Evolutionary conservation across 306 rosid genomes (phyloP).

Genomic region (Morella rubra): DNA sequence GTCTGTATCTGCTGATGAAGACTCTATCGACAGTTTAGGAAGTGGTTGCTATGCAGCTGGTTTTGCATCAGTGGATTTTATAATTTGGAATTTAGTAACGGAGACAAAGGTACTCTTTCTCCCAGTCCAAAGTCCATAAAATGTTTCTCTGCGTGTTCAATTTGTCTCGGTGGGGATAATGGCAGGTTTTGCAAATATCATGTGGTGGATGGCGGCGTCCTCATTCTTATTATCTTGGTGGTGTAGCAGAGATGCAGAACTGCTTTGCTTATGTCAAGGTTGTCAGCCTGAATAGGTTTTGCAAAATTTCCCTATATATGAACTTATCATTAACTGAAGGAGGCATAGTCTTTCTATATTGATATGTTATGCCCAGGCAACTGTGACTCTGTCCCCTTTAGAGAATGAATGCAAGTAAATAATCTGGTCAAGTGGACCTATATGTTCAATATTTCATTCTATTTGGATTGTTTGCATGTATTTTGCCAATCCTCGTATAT

Average conservation of each 20-base stretch:
- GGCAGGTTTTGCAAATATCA: conserved; percentile 75
- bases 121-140: background rate
- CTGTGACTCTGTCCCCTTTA: background rate
- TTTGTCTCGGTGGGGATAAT: conserved; percentile 26
- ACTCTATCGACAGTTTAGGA: conserved; percentile 36
- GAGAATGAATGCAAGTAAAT: conserved; percentile 4
- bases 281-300: background rate
- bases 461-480: background rate
- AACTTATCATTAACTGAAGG: background rate
- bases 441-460: background rate
- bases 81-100: conserved; percentile 72
- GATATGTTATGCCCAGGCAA: background rate
- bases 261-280: conserved; percentile 98
- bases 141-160: background rate
- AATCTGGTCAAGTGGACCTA: background rate
- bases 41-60: conserved; percentile 71
- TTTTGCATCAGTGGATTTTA: conserved; percentile 85
- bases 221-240: conserved; percentile 85
- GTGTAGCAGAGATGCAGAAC: conserved; percentile 71
- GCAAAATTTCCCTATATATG: background rate
- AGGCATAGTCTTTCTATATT: background rate
- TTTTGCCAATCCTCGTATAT: background rate
- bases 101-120: conserved; percentile 69
- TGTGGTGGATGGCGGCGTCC: conserved; percentile 99
- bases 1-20: conserved; percentile 44